phyloP scores from a whole-genome alignment of 1,284 basidiomycete species.

The Cryptococcus sp. region DNA sequence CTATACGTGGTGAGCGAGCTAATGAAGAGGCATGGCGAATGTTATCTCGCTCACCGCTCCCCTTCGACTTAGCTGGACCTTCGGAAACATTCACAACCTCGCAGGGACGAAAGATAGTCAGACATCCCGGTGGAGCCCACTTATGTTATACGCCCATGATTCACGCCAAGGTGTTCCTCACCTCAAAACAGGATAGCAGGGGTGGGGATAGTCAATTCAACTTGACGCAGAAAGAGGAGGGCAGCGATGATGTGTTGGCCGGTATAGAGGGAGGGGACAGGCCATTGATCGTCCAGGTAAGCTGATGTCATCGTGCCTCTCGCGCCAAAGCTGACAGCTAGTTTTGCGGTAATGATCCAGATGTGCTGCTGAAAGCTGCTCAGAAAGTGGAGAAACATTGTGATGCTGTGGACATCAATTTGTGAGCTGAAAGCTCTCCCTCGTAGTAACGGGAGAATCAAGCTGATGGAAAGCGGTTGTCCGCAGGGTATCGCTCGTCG shows the following conservation, averaged over 20 bases:
- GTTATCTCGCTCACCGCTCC: constrained; percentile 78
- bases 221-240: constrained; percentile 53
- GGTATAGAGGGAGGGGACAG: constrained; percentile 57
- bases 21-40: constrained; percentile 74
- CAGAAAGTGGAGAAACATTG: constrained; percentile 67
- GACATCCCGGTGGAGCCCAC: constrained; percentile 51
- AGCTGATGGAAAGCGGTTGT: constrained; percentile 74
- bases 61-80: constrained; percentile 21
- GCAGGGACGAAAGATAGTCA: constrained; percentile 13
- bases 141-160: constrained; percentile 97
- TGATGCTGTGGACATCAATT: constrained; percentile 91
- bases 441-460: too few species aligned
- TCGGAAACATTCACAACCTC: constrained; percentile 18
- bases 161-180: constrained; percentile 79
- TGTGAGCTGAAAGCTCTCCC: too few species aligned
- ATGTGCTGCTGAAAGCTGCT: constrained; percentile 70
- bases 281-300: constrained; percentile 76
- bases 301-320: constrained; percentile 2
- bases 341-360: constrained; percentile 88
- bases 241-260: constrained; percentile 33
- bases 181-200: constrained; percentile 38
- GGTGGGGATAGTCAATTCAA: constrained; percentile 62
- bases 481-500: constrained; percentile 90
- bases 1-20: background rate
- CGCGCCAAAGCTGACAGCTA: constrained; percentile 21